Base-by-base conservation (phyloP, 1,139 yeast species). In the Lodderomyces margitis region DNA sequence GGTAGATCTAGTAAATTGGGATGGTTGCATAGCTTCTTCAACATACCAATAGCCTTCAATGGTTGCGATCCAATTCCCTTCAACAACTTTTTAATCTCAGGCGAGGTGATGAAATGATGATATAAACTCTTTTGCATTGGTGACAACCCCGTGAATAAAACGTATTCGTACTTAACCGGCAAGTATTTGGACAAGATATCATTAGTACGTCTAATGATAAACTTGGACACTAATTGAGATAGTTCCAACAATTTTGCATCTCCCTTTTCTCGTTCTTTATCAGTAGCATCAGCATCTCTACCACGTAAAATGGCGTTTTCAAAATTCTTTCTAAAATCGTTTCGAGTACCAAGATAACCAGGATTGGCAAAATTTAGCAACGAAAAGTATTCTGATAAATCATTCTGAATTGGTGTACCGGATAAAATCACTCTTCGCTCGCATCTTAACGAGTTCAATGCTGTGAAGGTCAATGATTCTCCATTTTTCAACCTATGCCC, bases 361-460 rank as follows among this genome's bases (percentile, higher is more conserved):
- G 99, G 99, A 57, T 92, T 92, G 7, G 98, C 95, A 68, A 92
- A 92, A 54, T 84, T 87, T 45, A 94, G 68, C 42, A 92, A 68
- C 0, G 98, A 88, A 58, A 91, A 94, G 63, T 92, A 92, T 62
- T 92, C 99, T 1, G 96, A 85, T 35, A 92, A 70, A 67, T 94
- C 98, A 58, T 92, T 92, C 60, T 92, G 99, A 49, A 92, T 92
- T 0, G 99, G 99, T 0, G 99, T 92, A 37, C 99, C 99, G 0
- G 97, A 88, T 27, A 92, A 67, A 49, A 92, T 92, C 8, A 92
- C 97, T 50, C 99, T 75, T 55, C 98, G 71, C 40, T 83, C 82
- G 58, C 96, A 92, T 41, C 83, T 80, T 41, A 92, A 73, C 11
- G 92, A 80, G 57, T 88, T 85, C 40, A 92, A 70, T 0, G 98